Evolutionary conservation across 2,329 filamentous ascomycete genomes (phyloP).

Genomic region (Myriosclerotinia duriaeana): DNA sequence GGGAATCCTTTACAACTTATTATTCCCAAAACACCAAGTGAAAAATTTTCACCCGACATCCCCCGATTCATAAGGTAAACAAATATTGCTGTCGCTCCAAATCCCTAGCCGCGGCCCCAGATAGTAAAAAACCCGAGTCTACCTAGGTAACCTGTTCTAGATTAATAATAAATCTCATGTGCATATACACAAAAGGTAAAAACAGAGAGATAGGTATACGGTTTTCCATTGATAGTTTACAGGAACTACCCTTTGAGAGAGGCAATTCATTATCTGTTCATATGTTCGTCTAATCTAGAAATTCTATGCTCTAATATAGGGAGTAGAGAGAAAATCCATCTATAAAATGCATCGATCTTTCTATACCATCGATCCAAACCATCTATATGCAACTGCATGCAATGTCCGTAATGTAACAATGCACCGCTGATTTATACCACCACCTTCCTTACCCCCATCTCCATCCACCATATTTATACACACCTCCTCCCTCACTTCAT

Average conservation of each 20-base stretch:
- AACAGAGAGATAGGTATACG: background rate
- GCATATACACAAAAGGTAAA: background rate
- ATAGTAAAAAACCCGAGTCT: background rate
- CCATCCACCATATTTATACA: conserved; percentile 22
- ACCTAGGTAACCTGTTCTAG: too few relatives aligned
- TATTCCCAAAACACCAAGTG: background rate
- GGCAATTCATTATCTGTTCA: conserved; percentile 13
- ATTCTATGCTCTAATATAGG: conserved; percentile 19
- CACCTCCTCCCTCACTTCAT: background rate
- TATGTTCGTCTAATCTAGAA: conserved; percentile 22
- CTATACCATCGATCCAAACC: conserved; percentile 14
- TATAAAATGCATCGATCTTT: conserved; percentile 9
- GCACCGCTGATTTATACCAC: conserved; percentile 19
- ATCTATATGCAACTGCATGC: conserved; percentile 40
- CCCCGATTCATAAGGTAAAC: conserved; percentile 7
- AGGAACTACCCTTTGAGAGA: conserved; percentile 13
- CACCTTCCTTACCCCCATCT: conserved; percentile 15
- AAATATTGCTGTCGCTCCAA: background rate
- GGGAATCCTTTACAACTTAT: too few relatives aligned
- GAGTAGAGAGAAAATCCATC: conserved; percentile 5
- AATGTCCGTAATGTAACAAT: conserved; percentile 13
- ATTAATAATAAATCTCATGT: conserved; percentile 3
- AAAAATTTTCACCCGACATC: conserved; percentile 16
- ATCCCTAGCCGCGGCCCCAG: conserved; percentile 4
- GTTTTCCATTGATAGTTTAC: conserved; percentile 17